phyloP scores from a whole-genome alignment of 805 yeast species.

The Kurtzmaniella cleridarum region DNA sequence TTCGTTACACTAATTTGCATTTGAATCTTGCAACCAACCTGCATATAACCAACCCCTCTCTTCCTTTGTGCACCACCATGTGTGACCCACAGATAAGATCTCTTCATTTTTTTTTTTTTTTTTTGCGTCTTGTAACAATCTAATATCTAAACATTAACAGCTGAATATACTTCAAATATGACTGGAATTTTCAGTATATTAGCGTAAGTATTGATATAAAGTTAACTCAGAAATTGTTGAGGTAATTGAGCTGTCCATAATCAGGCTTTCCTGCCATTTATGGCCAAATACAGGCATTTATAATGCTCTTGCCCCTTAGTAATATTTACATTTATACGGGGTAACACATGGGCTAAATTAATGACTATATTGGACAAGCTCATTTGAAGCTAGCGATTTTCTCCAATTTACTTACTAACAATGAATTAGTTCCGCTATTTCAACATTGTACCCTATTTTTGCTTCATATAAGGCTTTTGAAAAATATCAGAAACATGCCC shows the following conservation, averaged over 20 bases:
- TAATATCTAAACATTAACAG: background rate
- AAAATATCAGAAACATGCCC: constrained; percentile 26
- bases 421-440: constrained; percentile 24
- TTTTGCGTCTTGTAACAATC: constrained; percentile 3
- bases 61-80: constrained; percentile 1
- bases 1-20: no score
- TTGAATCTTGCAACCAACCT: background rate
- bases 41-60: background rate
- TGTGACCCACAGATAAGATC: constrained; percentile 1
- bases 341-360: no score
- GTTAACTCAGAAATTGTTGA: background rate
- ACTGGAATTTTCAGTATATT: background rate
- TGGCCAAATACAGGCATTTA: no score
- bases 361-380: no score
- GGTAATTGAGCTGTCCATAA: no score
- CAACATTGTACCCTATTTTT: constrained; percentile 52
- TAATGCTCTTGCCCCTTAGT: no score
- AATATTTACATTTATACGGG: no score
- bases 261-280: no score
- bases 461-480: constrained; percentile 58
- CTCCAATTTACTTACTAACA: constrained; percentile 1
- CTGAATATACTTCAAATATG: constrained; percentile 3
- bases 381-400: no score
- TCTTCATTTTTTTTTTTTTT: constrained; percentile 6
- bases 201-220: background rate